These are phyloP conservation scores for Cladorrhinum sp. DNA, from an alignment of 2,329 filamentous ascomycete species.

Conservation along the genomic window DNA sequence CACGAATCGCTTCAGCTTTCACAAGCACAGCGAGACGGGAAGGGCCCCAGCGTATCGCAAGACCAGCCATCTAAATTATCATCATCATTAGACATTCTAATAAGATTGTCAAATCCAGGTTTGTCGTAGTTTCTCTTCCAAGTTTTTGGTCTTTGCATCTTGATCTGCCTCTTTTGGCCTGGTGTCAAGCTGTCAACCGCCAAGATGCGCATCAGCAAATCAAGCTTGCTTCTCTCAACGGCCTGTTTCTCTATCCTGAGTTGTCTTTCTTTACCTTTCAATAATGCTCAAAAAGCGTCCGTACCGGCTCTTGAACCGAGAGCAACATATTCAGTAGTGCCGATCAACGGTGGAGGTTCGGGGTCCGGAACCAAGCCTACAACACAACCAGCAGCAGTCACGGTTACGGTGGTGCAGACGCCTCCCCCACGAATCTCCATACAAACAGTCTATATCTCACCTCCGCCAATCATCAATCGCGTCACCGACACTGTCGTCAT, in stretches of 20 bases:
- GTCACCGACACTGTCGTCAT: conserved; percentile 32
- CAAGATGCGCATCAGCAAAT: conserved; percentile 33
- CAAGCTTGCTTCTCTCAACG: conserved; percentile 9
- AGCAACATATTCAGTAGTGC: conserved; percentile 39
- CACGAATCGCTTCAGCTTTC: background rate
- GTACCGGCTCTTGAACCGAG: conserved; percentile 28
- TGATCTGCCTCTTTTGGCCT: background rate
- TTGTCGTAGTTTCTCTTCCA: background rate
- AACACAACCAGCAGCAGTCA: conserved; percentile 3
- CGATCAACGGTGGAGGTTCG: conserved; percentile 33
- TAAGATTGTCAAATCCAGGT: background rate
- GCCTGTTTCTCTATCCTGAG: conserved; percentile 26
- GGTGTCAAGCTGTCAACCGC: background rate
- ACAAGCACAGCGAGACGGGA: background rate
- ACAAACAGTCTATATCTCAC: conserved; percentile 29
- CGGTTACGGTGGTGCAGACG: conserved; percentile 26
- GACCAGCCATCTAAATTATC: conserved; percentile 19
- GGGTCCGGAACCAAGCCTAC: background rate
- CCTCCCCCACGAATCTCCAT: conserved; percentile 31
- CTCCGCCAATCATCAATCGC: conserved; percentile 31
- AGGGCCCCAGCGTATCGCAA: background rate
- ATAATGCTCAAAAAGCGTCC: conserved; percentile 18
- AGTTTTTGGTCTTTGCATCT: background rate
- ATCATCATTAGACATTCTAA: background rate
- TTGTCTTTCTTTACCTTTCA: conserved; percentile 31